Conservation (phyloP, 805 yeast genomes). For the Vanderwaltozyma yarrowii region DNA sequence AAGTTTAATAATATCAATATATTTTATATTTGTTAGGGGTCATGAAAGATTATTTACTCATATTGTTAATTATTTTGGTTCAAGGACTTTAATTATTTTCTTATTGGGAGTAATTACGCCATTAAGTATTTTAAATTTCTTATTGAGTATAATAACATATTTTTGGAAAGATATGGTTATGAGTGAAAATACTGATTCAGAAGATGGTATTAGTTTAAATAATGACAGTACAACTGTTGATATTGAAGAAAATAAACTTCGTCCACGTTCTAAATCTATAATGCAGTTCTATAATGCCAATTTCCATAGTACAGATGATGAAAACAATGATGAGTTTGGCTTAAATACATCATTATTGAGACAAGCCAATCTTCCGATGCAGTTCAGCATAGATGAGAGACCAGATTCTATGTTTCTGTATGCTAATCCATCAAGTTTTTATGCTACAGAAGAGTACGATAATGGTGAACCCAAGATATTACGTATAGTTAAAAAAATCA, state of each 20-base stretch:
- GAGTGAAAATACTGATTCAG: not conserved
- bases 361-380: not conserved
- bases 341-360: not conserved
- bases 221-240: no score
- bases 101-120: constrained; percentile 26
- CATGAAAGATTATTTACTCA: constrained; percentile 26
- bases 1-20: constrained; percentile 29
- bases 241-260: not conserved
- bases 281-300: not conserved
- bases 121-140: constrained; percentile 16
- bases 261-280: not conserved
- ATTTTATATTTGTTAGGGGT: constrained; percentile 27
- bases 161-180: constrained; percentile 15
- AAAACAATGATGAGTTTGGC: not conserved
- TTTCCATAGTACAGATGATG: not conserved
- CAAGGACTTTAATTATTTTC: constrained; percentile 23
- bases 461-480: not conserved
- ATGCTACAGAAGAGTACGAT: not conserved
- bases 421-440: not conserved
- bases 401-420: not conserved
- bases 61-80: constrained; percentile 27
- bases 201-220: not conserved
- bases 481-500: not conserved
- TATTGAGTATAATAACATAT: constrained; percentile 12
- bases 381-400: not conserved